These are phyloP conservation scores for Phanerochaete sordida DNA, from an alignment of 768 basidiomycete species.

Conservation along the genomic window DNA sequence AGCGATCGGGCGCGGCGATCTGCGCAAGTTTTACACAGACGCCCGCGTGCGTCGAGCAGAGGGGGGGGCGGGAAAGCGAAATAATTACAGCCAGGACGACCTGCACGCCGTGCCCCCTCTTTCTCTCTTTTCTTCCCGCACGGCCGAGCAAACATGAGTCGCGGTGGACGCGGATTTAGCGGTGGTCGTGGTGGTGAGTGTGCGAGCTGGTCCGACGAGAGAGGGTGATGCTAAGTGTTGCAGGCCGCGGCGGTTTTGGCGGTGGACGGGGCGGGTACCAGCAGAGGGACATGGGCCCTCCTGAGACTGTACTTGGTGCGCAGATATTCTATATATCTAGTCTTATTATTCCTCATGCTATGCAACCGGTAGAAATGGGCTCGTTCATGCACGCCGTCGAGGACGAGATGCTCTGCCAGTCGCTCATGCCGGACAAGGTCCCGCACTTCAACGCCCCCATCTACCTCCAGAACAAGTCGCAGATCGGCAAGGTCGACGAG, in stretches of 20 bases:
- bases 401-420: slow-evolving; percentile 96
- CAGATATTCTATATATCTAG: slow-evolving; percentile 6
- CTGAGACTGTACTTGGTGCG: slow-evolving; percentile 73
- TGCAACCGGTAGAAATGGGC: slow-evolving; percentile 71
- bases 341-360: neutral
- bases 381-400: slow-evolving; percentile 93
- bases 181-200: slow-evolving; percentile 38
- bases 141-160: slow-evolving; percentile 34
- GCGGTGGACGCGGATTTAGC: slow-evolving; percentile 52
- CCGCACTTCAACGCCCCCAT: slow-evolving; percentile 99
- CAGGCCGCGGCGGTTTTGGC: slow-evolving; percentile 2
- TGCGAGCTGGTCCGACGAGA: neutral
- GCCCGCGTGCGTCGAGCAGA: neutral
- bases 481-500: slow-evolving; percentile 97
- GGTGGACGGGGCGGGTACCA: slow-evolving; percentile 66
- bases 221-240: neutral
- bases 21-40: neutral
- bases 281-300: slow-evolving; percentile 73
- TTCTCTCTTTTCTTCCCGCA: neutral
- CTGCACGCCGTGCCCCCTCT: neutral
- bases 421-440: slow-evolving; percentile 82
- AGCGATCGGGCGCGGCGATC: neutral
- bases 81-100: neutral
- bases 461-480: slow-evolving; percentile 87
- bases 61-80: neutral